Base-by-base conservation (phyloP, 202 grass and related monocot genomes). In the Musa balbisiana region DNA sequence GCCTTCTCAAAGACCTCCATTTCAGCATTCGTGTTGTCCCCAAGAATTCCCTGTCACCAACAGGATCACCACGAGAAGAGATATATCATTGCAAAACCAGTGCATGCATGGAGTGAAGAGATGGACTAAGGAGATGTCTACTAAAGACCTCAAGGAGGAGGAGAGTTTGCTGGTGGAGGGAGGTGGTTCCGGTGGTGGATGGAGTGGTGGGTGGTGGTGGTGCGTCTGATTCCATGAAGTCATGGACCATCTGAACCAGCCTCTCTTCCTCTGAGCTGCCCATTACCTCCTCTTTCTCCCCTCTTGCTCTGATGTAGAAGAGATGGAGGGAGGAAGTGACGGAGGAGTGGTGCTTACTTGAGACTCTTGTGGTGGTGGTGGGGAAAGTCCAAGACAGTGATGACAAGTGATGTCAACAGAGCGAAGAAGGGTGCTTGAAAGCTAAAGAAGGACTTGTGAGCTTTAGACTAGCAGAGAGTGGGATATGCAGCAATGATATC, bases 1-100 rank as follows among this genome's bases (percentile, higher is more conserved):
- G 73, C 54, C 75, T 81, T 87, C 49, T 92, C 80, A 2, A 69
- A 53, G 49, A 89, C 59, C 53, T 81, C 80, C 54, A 78, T 81
- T 78, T 87, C 90, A 33, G 74, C 9, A 4, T 78, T 68, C 10
- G 86, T 83, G 56, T 56, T 71, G 21, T 79, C 78, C 78, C 55
- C 80, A 58, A 92, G 82, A 53, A 78, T 72, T 20, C 51, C 16
- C 69, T 72, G 49, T 6, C n/a, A 22, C 69, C 65, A 23, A 49
- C 10, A 17, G 2, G 25, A 29, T 25, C 25, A 68, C 11, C 55
- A 58, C 12, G 33, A 43, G 4, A 43, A 8, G 16, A 14, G 16
- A 58, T 58, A 2, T 17, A 17, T 58, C 55, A 58, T 17, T 17
- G 11, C 11, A 11, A 66, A 25, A 64, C 16, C 16, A 8, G n/a